A percentile compares a stretch with the other conserved stretches of the same genome.
Evolutionary conservation across 345 rosid genomes (phyloP).

Genomic region (Linum trigynum): DNA sequence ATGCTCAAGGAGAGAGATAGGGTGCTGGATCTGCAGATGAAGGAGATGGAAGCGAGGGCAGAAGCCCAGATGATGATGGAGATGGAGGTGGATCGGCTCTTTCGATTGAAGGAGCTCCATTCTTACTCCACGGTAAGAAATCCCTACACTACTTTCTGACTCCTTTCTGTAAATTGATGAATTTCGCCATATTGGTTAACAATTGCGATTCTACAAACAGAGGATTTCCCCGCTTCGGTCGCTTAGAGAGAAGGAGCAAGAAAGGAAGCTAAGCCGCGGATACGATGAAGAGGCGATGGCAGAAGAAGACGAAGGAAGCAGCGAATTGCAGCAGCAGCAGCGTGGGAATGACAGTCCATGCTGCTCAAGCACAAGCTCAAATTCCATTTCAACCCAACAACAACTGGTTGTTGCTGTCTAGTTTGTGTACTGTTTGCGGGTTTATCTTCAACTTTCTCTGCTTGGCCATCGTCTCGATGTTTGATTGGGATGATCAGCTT

Average conservation of each 20-base stretch:
- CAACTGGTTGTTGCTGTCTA: not conserved
- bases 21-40: slow-evolving; percentile 36
- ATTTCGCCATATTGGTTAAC: not conserved
- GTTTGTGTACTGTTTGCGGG: not conserved
- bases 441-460: too few relatives aligned
- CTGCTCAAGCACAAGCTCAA: not conserved
- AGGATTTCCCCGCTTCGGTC: slow-evolving; percentile 59
- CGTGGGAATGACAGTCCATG: not conserved
- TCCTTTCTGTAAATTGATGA: not conserved
- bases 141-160: not conserved
- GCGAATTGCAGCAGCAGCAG: not conserved
- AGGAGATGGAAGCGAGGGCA: slow-evolving; percentile 42
- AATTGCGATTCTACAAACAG: slow-evolving; percentile 20
- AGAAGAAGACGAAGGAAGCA: not conserved
- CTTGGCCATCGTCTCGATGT: too few relatives aligned
- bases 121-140: slow-evolving; percentile 45
- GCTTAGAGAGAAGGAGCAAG: slow-evolving; percentile 50
- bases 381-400: not conserved
- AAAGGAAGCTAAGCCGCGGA: slow-evolving; percentile 14
- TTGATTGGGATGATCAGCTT: too few relatives aligned
- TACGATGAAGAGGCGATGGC: not conserved
- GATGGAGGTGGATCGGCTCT: slow-evolving; percentile 82
- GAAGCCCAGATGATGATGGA: slow-evolving; percentile 58
- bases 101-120: slow-evolving; percentile 65
- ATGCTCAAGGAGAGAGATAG: slow-evolving; percentile 40